phyloP scores from a whole-genome alignment of 1,284 basidiomycete species.

The Farysia itapuensis region DNA sequence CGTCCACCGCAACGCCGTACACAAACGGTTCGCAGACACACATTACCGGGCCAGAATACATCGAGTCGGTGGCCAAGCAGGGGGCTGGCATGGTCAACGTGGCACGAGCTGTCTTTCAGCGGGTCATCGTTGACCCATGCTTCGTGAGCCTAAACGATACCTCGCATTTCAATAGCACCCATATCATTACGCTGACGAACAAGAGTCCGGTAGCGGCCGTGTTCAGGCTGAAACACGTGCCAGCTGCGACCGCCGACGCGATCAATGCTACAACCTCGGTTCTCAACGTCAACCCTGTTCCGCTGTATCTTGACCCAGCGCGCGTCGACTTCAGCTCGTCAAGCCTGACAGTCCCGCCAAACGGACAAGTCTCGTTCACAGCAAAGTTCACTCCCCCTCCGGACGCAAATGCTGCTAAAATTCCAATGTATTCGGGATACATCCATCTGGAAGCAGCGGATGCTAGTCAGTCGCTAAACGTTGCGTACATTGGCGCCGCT shows the following conservation, averaged over 20 bases:
- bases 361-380: not conserved
- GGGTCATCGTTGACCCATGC: conserved; percentile 65
- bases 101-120: conserved; percentile 67
- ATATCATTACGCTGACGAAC: conserved; percentile 47
- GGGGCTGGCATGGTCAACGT: conserved; percentile 72
- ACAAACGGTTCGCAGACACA: conserved; percentile 59
- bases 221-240: conserved; percentile 49
- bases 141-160: conserved; percentile 74
- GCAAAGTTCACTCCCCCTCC: not conserved
- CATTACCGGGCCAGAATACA: conserved; percentile 63
- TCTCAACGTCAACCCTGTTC: not conserved
- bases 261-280: not conserved
- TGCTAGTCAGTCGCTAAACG: not conserved
- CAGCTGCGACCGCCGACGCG: conserved; percentile 54
- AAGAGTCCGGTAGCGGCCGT: conserved; percentile 30
- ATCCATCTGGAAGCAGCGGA: not conserved
- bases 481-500: not conserved
- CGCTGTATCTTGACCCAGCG: not conserved
- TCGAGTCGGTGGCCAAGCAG: conserved; percentile 69
- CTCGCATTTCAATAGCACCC: conserved; percentile 53
- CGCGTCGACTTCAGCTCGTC: not conserved
- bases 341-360: not conserved
- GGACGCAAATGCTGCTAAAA: not conserved
- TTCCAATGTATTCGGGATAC: not conserved
- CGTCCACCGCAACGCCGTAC: conserved; percentile 67